phyloP scores from a whole-genome alignment of 495 filamentous ascomycete species.

The Aspergillus hancockii region DNA sequence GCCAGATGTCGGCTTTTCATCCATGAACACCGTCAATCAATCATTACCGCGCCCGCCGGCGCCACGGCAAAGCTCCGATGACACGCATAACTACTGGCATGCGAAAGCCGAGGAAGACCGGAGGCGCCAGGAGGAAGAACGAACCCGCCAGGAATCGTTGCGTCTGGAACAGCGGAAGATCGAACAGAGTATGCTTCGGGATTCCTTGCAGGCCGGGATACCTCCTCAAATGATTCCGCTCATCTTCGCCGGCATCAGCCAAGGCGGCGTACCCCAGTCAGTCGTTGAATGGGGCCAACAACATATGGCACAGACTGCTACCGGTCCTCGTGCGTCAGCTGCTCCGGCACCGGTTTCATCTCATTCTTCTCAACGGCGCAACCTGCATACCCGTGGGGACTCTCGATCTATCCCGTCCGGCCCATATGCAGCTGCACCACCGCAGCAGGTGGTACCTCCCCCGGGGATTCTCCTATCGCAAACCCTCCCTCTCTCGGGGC shows the following conservation, averaged over 20 bases:
- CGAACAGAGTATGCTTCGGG: constrained; percentile 80
- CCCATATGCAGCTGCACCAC: constrained; percentile 33
- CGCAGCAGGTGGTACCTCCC: constrained; percentile 23
- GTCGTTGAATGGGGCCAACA: constrained; percentile 76
- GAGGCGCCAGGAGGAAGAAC: constrained; percentile 84
- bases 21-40: constrained; percentile 37
- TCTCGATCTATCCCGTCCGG: constrained; percentile 39
- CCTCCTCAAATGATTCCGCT: constrained; percentile 85
- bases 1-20: constrained; percentile 32
- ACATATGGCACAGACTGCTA: constrained; percentile 42
- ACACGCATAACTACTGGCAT: constrained; percentile 81
- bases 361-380: constrained; percentile 17
- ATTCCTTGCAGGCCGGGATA: constrained; percentile 77
- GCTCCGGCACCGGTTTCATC: constrained; percentile 41
- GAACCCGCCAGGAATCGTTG: constrained; percentile 75
- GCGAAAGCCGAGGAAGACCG: constrained; percentile 83
- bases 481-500: constrained; percentile 15
- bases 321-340: constrained; percentile 39
- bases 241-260: constrained; percentile 82
- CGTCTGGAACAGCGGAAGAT: constrained; percentile 79
- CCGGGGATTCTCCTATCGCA: constrained; percentile 23
- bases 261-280: constrained; percentile 60
- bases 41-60: constrained; percentile 69
- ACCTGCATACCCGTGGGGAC: constrained; percentile 19
- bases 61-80: constrained; percentile 74